These are phyloP conservation scores for Clonostachys rosea DNA, from an alignment of 2,329 filamentous ascomycete genomes.

Conservation along the genomic window DNA sequence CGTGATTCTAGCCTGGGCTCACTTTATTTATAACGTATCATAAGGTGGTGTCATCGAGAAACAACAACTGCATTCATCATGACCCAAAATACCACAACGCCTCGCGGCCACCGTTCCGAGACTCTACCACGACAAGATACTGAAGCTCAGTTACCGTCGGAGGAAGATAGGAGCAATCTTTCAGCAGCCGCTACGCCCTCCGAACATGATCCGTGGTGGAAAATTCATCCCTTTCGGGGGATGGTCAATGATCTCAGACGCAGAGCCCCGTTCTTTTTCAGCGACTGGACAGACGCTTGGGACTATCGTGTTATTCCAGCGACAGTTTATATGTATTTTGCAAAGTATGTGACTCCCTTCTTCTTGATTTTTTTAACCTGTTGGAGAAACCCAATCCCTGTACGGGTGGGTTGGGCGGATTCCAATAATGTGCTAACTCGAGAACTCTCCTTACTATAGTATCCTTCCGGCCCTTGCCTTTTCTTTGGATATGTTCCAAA, in stretches of 20 bases:
- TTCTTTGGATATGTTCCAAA: constrained; percentile 89
- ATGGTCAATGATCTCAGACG: constrained; percentile 76
- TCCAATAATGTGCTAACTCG: constrained; percentile 7
- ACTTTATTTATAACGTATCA: too few species aligned
- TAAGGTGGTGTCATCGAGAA: too few species aligned
- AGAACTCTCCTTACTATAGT: constrained; percentile 34
- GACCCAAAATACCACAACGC: too few species aligned
- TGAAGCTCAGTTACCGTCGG: too few species aligned
- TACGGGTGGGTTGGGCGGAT: not conserved
- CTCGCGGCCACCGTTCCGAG: not conserved
- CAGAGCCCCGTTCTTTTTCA: constrained; percentile 71
- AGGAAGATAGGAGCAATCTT: too few species aligned
- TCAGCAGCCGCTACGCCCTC: too few species aligned
- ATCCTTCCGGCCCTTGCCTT: constrained; percentile 85
- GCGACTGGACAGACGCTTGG: constrained; percentile 84
- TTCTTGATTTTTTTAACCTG: not conserved
- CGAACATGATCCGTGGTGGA: constrained; percentile 57
- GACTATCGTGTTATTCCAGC: constrained; percentile 85
- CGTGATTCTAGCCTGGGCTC: too few species aligned
- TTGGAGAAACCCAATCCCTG: not conserved
- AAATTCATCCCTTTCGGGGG: constrained; percentile 68
- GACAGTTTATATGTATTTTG: constrained; percentile 93
- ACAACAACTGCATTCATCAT: too few species aligned
- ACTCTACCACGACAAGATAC: not conserved
- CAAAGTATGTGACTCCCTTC: constrained; percentile 56